Percentiles rank a stretch among this genome's conserved stretches.
Evolutionary conservation across 2,329 filamentous ascomycete genomes (phyloP).

Genomic region (Epichloe typhina): DNA sequence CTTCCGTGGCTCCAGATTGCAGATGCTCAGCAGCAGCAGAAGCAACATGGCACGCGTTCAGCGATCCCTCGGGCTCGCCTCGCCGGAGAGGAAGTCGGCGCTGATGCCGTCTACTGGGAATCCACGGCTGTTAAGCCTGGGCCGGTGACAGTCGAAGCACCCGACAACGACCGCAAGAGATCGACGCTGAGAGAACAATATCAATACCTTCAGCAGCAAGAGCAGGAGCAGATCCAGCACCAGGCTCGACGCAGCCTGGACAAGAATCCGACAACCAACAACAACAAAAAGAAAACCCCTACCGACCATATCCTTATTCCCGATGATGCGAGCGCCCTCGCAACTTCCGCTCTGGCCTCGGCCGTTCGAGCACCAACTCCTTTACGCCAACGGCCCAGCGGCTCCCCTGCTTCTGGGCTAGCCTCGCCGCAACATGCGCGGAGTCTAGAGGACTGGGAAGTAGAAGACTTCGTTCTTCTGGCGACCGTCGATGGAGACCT

Average conservation of each 20-base stretch:
- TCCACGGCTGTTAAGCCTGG: conserved; percentile 17
- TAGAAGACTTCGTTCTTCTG: conserved; percentile 99
- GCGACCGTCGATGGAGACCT: conserved; percentile 98
- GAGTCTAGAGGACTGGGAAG: conserved; percentile 98
- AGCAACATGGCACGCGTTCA: conserved; percentile 9
- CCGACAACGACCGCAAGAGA: conserved; percentile 9
- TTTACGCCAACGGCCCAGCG: conserved; percentile 49
- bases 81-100: not conserved
- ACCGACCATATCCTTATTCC: conserved; percentile 18
- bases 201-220: conserved; percentile 8
- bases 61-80: not conserved
- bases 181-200: conserved; percentile 1
- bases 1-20: conserved; percentile 41
- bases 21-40: conserved; percentile 53
- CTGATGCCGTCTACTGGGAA: conserved; percentile 14
- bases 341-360: conserved; percentile 92
- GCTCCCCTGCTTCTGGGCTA: conserved; percentile 48
- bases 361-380: conserved; percentile 84
- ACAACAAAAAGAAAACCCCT: conserved; percentile 14
- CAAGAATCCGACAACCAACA: conserved; percentile 1
- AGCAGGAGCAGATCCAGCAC: conserved; percentile 10
- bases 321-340: conserved; percentile 84
- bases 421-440: conserved; percentile 86
- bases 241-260: conserved; percentile 6
- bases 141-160: conserved; percentile 8